Percentiles rank a stretch among this genome's conserved stretches.
phyloP scores from a whole-genome alignment of 1,284 basidiomycete genomes.

The Sutorius eximius region DNA sequence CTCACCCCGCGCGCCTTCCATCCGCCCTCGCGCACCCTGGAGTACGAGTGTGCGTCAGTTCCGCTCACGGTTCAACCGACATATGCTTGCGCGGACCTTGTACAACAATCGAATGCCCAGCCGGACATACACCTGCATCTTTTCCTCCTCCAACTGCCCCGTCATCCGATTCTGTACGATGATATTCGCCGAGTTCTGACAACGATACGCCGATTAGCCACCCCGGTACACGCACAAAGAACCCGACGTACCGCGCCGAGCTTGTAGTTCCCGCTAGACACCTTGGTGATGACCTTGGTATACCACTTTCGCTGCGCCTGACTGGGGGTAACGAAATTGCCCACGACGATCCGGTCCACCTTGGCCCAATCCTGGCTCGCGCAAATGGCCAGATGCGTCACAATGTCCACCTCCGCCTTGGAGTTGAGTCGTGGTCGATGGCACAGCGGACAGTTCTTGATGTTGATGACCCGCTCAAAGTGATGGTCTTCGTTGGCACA shows the following conservation, averaged over 20 bases:
- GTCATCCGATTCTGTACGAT: constrained; percentile 91
- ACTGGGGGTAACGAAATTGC: constrained; percentile 93
- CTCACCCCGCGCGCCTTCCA: constrained; percentile 87
- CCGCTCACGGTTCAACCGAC: not conserved
- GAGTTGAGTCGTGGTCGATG: constrained; percentile 82
- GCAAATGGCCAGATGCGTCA: constrained; percentile 92
- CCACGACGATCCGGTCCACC: constrained; percentile 86
- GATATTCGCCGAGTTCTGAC: constrained; percentile 93
- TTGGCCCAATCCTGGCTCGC: constrained; percentile 90
- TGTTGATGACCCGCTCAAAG: constrained; percentile 91
- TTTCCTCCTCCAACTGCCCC: constrained; percentile 94
- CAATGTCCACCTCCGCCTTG: constrained; percentile 90
- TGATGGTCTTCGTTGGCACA: constrained; percentile 39
- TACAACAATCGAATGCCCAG: constrained; percentile 91
- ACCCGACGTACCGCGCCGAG: constrained; percentile 73
- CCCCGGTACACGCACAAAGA: not conserved
- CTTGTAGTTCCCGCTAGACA: constrained; percentile 83
- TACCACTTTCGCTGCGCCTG: constrained; percentile 98
- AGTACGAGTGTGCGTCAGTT: constrained; percentile 1
- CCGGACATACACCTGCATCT: constrained; percentile 95
- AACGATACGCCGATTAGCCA: not conserved
- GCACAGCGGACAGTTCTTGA: constrained; percentile 92
- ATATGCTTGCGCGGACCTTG: constrained; percentile 51
- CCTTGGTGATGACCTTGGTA: constrained; percentile 84
- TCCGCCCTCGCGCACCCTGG: constrained; percentile 79